Base-by-base conservation (phyloP, 2,329 filamentous ascomycete genomes). In the Penicillium sp. region DNA sequence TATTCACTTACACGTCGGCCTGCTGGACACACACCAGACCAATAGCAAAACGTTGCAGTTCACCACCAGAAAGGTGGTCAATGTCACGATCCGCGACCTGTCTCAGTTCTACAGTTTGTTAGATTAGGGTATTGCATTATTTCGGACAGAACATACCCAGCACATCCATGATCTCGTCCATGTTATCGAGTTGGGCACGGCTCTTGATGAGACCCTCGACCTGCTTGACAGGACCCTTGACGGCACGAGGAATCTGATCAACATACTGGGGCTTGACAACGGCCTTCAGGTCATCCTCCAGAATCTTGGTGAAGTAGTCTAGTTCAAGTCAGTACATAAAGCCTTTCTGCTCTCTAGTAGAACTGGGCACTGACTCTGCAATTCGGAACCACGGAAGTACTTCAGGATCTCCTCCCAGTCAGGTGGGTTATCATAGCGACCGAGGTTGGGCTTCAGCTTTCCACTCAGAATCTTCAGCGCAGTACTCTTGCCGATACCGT, bases 401-500 rank as follows among this genome's bases (percentile, higher is more conserved):
- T 95, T 96, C 79, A 99, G 86, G 59, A 99, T 96, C 79, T 98
- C 95, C 80, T 98, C 93, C 95, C 96, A 99, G 77, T 99, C 95
- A 14, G 95, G 96, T 9, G 95, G 93, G 78, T 98, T 96, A 67
- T 98, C 93, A 75, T 90, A 96, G 73, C 90, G 86, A 65, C 96
- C 95, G 78, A 99, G 78, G 77, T 99, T 99, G 59, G 95, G 95
- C 86, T 99, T 99, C 71, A 99, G 84, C 81, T 98, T 99, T 74
- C 95, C 95, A 72, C 92, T 96, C 70, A 99, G 87, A 76, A 99
- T 97, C 84, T 99, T 99, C 77, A 99, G 82, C 9, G 95, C 96
- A n/a, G 95, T 99, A 81, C 92, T 97, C 87, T 99, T 99, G 79
- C 95, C 95, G 71, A 98, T 99, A 92, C 96, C 95, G 87, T 99